A percentile compares a stretch with the other conserved stretches of the same genome.
Conservation (phyloP, 2,329 filamentous ascomycete genomes). For the Ophiostoma sp. region DNA sequence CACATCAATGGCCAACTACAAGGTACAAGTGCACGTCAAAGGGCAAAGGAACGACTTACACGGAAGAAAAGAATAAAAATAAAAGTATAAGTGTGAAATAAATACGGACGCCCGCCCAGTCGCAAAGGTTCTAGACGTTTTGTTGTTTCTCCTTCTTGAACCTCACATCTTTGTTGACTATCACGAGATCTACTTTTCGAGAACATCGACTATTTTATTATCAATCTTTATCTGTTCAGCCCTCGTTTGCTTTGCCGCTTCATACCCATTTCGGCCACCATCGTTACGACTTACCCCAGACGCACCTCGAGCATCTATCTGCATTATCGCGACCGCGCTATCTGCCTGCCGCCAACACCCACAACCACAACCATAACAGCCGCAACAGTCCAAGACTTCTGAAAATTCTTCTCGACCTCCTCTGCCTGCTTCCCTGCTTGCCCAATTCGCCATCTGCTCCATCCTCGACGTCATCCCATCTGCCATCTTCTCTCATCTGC, state of each 20-base stretch:
- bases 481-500: neutral
- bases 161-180: neutral
- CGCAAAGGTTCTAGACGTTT: neutral
- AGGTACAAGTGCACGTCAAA: constrained; percentile 1
- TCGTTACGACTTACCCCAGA: neutral
- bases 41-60: neutral
- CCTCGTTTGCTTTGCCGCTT: neutral
- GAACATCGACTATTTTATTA: neutral
- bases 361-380: neutral
- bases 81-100: neutral
- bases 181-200: neutral
- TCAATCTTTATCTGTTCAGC: neutral
- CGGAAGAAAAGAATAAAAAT: neutral
- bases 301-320: neutral
- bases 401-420: neutral
- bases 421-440: neutral
- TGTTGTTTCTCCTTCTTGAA: neutral
- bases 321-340: neutral
- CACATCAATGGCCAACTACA: constrained; percentile 13
- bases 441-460: constrained; percentile 1
- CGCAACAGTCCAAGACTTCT: neutral
- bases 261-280: neutral
- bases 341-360: neutral
- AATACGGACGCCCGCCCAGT: neutral
- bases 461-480: constrained; percentile 17